Conservation (phyloP, 2,329 filamentous ascomycete genomes). For the Aspergillus ustus region DNA sequence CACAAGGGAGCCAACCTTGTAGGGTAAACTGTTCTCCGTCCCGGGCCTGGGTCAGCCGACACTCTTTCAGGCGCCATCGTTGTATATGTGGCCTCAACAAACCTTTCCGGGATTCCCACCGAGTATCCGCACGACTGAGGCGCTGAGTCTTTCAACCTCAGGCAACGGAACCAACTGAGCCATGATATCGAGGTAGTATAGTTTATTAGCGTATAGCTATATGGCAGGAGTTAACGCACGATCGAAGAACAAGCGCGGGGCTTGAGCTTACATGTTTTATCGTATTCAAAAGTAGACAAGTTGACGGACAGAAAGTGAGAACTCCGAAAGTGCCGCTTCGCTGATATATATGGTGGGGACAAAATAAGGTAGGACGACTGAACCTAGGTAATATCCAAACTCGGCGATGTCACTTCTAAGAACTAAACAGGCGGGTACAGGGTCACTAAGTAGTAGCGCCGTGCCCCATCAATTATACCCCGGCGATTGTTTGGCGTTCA, state of each 20-base stretch:
- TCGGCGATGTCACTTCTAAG: neutral
- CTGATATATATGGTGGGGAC: neutral
- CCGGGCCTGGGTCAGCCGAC: neutral
- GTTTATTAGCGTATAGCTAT: neutral
- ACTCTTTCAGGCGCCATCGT: neutral
- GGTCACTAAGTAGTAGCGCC: neutral
- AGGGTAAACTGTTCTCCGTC: slow-evolving; percentile 56
- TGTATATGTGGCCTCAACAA: slow-evolving; percentile 6
- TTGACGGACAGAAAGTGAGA: neutral
- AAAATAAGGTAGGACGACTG: neutral
- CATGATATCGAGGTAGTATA: slow-evolving; percentile 55
- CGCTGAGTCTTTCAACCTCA: slow-evolving; percentile 76
- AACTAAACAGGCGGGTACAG: neutral
- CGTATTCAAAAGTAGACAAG: neutral
- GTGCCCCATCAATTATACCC: neutral
- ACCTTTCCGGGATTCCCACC: slow-evolving; percentile 90
- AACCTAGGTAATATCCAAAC: neutral
- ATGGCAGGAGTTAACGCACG: neutral
- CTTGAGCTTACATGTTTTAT: neutral
- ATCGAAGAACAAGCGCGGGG: neutral
- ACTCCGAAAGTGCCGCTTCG: neutral
- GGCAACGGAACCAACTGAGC: slow-evolving; percentile 67
- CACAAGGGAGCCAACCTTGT: slow-evolving; percentile 51
- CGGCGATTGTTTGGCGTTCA: neutral
- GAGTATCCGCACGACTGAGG: slow-evolving; percentile 79